Conservation (phyloP, 257 asterid genomes). For the Petrea volubilis region DNA sequence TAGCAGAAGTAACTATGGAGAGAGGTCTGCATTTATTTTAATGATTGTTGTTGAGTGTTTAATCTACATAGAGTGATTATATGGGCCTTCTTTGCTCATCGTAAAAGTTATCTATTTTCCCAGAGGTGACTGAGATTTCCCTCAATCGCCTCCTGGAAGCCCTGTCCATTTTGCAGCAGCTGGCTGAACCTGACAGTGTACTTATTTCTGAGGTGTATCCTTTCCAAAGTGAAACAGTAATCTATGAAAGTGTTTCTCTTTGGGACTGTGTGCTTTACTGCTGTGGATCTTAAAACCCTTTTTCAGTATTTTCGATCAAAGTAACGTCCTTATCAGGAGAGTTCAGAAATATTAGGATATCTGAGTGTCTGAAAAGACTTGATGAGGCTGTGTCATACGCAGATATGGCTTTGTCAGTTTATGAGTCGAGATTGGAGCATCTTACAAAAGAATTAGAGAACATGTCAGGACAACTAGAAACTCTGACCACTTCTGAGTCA, state of each 20-base stretch:
- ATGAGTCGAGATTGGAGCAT: constrained; percentile 71
- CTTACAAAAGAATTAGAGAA: constrained; percentile 50
- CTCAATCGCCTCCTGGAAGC: constrained; percentile 86
- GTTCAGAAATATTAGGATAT: constrained; percentile 79
- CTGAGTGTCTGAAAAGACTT: constrained; percentile 86
- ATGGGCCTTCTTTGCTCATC: constrained; percentile 17
- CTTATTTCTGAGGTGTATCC: constrained; percentile 95
- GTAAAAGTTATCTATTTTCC: constrained; percentile 11
- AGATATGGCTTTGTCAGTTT: constrained; percentile 72
- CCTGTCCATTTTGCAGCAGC: constrained; percentile 71
- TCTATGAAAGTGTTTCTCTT: background rate
- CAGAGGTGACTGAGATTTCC: constrained; percentile 97
- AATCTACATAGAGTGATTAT: background rate
- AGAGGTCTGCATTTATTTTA: constrained; percentile 62
- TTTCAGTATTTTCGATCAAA: background rate
- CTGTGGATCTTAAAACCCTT: no score
- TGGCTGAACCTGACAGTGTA: constrained; percentile 91
- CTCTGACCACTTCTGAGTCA: constrained; percentile 34
- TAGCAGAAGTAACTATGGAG: constrained; percentile 96
- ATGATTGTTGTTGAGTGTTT: background rate
- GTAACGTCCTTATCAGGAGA: constrained; percentile 44
- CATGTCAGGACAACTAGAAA: constrained; percentile 26
- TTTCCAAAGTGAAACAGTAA: constrained; percentile 17
- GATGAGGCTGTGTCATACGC: constrained; percentile 76
- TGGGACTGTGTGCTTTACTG: background rate